These are phyloP conservation scores for Singerocomus inundabilis DNA, from an alignment of 1,284 basidiomycete genomes.

Conservation along the genomic window DNA sequence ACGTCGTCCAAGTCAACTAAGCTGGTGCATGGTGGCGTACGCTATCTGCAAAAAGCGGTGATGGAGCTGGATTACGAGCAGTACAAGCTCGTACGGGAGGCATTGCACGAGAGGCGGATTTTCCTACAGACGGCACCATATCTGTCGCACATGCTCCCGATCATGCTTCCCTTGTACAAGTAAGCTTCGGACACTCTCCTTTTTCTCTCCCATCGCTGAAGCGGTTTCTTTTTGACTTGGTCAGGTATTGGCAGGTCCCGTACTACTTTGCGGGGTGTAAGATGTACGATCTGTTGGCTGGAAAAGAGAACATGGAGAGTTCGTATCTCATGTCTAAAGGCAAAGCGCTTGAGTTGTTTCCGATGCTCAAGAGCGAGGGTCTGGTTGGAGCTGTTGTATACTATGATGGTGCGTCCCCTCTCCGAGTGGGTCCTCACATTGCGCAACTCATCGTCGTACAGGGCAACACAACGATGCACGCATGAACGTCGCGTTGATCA, in stretches of 20 bases:
- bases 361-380: slow-evolving; percentile 93
- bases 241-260: slow-evolving; percentile 93
- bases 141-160: slow-evolving; percentile 88
- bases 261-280: slow-evolving; percentile 97
- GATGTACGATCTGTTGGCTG: slow-evolving; percentile 94
- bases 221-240: slow-evolving; percentile 11
- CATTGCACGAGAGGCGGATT: slow-evolving; percentile 88
- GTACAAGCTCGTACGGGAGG: slow-evolving; percentile 95
- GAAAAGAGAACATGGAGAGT: slow-evolving; percentile 95
- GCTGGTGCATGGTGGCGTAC: slow-evolving; percentile 95
- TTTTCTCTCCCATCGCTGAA: neutral
- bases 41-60: slow-evolving; percentile 96
- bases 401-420: slow-evolving; percentile 88
- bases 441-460: slow-evolving; percentile 29
- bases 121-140: slow-evolving; percentile 97
- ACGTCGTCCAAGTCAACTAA: slow-evolving; percentile 98
- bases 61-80: slow-evolving; percentile 96
- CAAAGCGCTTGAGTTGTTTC: slow-evolving; percentile 92
- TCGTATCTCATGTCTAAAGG: slow-evolving; percentile 94
- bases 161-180: slow-evolving; percentile 93
- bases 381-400: slow-evolving; percentile 95
- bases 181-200: slow-evolving; percentile 26
- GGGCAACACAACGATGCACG: slow-evolving; percentile 98
- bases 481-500: slow-evolving; percentile 94
- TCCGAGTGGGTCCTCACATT: too few species aligned